These are phyloP conservation scores for Toxicodendron radicans DNA, from an alignment of 345 rosid species.

Conservation along the genomic window DNA sequence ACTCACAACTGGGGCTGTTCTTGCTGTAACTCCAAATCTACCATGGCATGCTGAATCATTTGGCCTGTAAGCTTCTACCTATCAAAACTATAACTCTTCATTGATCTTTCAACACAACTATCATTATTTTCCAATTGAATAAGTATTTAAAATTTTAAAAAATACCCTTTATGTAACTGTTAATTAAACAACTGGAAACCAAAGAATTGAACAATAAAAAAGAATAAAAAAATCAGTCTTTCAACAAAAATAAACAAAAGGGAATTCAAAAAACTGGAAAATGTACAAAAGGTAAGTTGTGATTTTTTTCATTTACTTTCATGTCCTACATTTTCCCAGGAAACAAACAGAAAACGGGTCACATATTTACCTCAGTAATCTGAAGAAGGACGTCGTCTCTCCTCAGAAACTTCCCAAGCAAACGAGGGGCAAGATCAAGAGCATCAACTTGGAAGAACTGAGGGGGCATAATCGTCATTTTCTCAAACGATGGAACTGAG, in stretches of 20 bases:
- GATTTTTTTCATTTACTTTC: not conserved
- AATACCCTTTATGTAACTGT: not conserved
- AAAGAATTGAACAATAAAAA: not conserved
- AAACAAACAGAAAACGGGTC: slow-evolving; percentile 10
- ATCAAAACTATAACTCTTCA: not conserved
- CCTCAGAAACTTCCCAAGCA: slow-evolving; percentile 85
- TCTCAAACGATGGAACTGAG: slow-evolving; percentile 20
- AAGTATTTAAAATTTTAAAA: too few species aligned
- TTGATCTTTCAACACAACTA: not conserved
- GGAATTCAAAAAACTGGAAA: not conserved
- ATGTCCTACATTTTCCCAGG: not conserved
- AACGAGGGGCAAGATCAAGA: slow-evolving; percentile 82
- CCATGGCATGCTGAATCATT: slow-evolving; percentile 96
- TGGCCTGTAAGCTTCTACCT: slow-evolving; percentile 96
- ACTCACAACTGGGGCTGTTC: slow-evolving; percentile 89
- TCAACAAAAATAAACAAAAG: not conserved
- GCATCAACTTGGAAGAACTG: slow-evolving; percentile 81
- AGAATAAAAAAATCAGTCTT: too few species aligned
- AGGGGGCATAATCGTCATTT: slow-evolving; percentile 49
- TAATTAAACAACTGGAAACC: not conserved
- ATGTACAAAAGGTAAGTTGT: too few species aligned
- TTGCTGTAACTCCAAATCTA: slow-evolving; percentile 73
- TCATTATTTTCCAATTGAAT: not conserved
- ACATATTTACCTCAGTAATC: slow-evolving; percentile 71
- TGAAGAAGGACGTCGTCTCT: slow-evolving; percentile 78